Evolutionary conservation across 768 basidiomycete genomes (phyloP), one percentile per base, ranked within the genome.

Genomic region (Sutorius australiensis): DNA sequence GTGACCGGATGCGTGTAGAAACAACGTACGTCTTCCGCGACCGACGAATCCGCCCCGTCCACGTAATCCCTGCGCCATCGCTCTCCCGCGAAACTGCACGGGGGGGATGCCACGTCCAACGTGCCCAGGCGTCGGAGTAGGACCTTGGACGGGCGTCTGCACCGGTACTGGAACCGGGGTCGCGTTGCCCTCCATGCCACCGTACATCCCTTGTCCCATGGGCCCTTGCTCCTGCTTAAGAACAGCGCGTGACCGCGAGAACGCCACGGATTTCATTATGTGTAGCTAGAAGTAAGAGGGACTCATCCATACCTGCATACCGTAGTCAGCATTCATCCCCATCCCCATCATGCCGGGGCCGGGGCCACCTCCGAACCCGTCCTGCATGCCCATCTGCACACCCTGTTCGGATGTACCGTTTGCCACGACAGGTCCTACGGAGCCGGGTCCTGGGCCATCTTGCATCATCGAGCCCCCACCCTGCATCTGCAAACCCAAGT

Each of bases 181-280:
- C 31, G 75, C 71, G 55, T 68, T 77, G 27, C 72, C 69, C 52
- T 86, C 84, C 77, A 87, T 84, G 43, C 73, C 77, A 27, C 77
- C 80, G 63, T 83, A 89, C 80, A 88, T 85, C 48, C 80, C 82
- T 60, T 83, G 85, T 52, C 75, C 77, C 78, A 88, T 84, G 21
- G 74, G 70, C 48, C 72, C 75, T 68, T 80, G 80, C 51, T 86
- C 84, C 83, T 86, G 64, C 58, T 61, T 51, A 49, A 50, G 54
- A 57, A 56, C 50, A 59, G 43, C 59, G 58, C 57, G 68, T 55
- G 60, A 46, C 55, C 59, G 60, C 58, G 58, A 45, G 56, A 64
- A 66, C 47, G 63, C 61, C 63, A 71, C 62, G 68, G 62, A 69
- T 71, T 67, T 69, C 67, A 70, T 64, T 70, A 70, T 66, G 63